A percentile compares a stretch with the other conserved stretches of the same genome.
Evolutionary conservation across 257 asterid genomes (phyloP).

Genomic region (Solanum bulbocastanum): DNA sequence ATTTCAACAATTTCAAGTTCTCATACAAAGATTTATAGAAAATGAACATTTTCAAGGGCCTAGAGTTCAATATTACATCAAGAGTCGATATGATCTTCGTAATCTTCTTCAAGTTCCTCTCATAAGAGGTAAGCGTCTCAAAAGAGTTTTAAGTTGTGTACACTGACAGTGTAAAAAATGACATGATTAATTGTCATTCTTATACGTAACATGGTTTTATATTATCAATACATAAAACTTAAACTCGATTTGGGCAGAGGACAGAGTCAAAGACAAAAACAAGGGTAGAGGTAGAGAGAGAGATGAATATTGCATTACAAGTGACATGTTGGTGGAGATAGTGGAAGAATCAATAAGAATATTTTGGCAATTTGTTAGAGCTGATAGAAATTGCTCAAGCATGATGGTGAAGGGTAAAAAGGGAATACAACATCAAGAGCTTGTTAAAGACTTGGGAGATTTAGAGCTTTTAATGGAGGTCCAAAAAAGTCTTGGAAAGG

Average conservation of each 20-base stretch:
- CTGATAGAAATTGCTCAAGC: slow-evolving; percentile 49
- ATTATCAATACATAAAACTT: background rate
- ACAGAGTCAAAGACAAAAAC: slow-evolving; percentile 33
- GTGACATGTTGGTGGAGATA: slow-evolving; percentile 68
- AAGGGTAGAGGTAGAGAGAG: slow-evolving; percentile 24
- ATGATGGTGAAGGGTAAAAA: slow-evolving; percentile 22
- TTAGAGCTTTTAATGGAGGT: slow-evolving; percentile 40
- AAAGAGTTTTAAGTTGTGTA: background rate
- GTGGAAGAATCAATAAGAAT: slow-evolving; percentile 86
- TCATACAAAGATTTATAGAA: slow-evolving; percentile 72
- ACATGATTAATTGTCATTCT: background rate
- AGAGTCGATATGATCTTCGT: slow-evolving; percentile 55
- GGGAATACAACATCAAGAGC: slow-evolving; percentile 13
- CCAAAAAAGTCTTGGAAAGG: slow-evolving; percentile 62
- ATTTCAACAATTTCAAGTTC: slow-evolving; percentile 89
- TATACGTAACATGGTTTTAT: background rate
- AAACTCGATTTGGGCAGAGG: slow-evolving; percentile 33
- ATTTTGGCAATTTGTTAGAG: slow-evolving; percentile 75
- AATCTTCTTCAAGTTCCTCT: slow-evolving; percentile 87
- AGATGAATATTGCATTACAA: slow-evolving; percentile 45
- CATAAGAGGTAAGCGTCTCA: slow-evolving; percentile 38
- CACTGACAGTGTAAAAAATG: fast-evolving
- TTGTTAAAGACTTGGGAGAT: slow-evolving; percentile 34
- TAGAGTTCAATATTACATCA: slow-evolving; percentile 48
- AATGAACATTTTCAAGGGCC: slow-evolving; percentile 83